These are phyloP conservation scores for Trametes meyenii DNA, from an alignment of 768 basidiomycete species.

Conservation along the genomic window DNA sequence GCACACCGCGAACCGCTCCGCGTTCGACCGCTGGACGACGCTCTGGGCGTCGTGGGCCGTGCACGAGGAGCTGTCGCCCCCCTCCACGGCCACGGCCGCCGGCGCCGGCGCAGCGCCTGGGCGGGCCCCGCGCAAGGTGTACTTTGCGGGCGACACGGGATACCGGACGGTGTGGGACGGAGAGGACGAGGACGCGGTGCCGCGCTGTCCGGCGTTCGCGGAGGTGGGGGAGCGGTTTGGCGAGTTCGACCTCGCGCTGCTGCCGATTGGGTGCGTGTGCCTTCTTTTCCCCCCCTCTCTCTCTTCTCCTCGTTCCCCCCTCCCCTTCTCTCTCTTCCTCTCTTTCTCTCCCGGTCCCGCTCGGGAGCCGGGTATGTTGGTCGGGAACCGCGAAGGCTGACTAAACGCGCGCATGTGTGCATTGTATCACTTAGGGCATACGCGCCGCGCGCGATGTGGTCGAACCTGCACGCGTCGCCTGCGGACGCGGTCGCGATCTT, in stretches of 20 bases:
- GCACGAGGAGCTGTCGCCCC: conserved; percentile 46
- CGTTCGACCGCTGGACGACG: conserved; percentile 55
- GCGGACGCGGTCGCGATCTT: conserved; percentile 70
- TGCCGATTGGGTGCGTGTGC: conserved; percentile 66
- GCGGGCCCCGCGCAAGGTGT: conserved; percentile 45
- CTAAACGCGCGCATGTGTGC: background rate
- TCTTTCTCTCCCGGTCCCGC: background rate
- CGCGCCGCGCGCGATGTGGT: conserved; percentile 55
- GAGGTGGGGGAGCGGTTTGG: conserved; percentile 68
- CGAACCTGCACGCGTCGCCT: conserved; percentile 65
- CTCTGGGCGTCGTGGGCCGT: conserved; percentile 73
- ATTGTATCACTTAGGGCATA: conserved; percentile 50
- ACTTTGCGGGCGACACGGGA: conserved; percentile 74
- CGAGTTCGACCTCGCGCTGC: conserved; percentile 67
- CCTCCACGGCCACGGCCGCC: conserved; percentile 20
- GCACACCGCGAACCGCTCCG: conserved; percentile 57
- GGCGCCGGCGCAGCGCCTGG: conserved; percentile 34
- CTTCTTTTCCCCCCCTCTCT: conserved; percentile 6
- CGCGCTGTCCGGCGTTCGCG: conserved; percentile 72
- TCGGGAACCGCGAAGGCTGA: background rate
- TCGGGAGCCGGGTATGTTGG: background rate
- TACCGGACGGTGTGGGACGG: conserved; percentile 51
- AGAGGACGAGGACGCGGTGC: conserved; percentile 51
- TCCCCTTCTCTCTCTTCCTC: too few relatives aligned
- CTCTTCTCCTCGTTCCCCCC: background rate